Percentiles rank a stretch among this genome's conserved stretches.
Evolutionary conservation across 164 flowering plant species (phyloP).

Genomic region (Sedum album): DNA sequence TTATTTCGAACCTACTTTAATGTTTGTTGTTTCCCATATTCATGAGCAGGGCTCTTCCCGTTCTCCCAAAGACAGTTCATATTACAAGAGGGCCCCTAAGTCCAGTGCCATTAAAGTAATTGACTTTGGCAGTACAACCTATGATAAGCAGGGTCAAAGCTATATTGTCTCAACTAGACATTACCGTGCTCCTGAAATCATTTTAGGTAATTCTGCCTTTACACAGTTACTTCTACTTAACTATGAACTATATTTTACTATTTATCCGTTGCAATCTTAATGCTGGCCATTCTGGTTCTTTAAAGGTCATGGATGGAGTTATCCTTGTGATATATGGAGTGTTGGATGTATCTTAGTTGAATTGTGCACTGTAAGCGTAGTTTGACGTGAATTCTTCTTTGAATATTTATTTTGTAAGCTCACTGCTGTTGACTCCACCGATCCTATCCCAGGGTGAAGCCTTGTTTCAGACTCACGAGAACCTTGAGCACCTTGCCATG

Average conservation of each 20-base stretch:
- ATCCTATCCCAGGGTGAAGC: constrained; percentile 50
- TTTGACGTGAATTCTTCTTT: not conserved
- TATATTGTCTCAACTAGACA: constrained; percentile 9
- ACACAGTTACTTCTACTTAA: not conserved
- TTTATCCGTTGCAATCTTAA: no score
- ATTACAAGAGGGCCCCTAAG: constrained; percentile 4
- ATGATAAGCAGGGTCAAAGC: constrained; percentile 2
- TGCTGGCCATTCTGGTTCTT: not conserved
- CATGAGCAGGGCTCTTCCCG: constrained; percentile 42
- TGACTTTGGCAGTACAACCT: constrained; percentile 10
- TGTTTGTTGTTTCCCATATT: not conserved
- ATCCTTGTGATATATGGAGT: constrained; percentile 94
- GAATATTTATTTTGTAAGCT: no score
- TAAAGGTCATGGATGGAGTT: constrained; percentile 91
- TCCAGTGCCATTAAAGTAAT: constrained; percentile 9
- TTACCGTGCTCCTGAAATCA: constrained; percentile 11
- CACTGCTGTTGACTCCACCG: not conserved
- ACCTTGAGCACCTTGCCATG: constrained; percentile 75
- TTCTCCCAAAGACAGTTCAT: constrained; percentile 51
- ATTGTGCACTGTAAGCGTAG: constrained; percentile 27
- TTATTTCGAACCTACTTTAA: not conserved
- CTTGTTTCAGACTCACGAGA: constrained; percentile 70
- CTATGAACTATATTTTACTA: no score
- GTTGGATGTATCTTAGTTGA: constrained; percentile 89
- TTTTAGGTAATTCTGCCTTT: not conserved